Percentiles rank a stretch among this genome's conserved stretches.
Evolutionary conservation across 2,329 filamentous ascomycete species (phyloP).

Genomic region (Neospermospora avenae): DNA sequence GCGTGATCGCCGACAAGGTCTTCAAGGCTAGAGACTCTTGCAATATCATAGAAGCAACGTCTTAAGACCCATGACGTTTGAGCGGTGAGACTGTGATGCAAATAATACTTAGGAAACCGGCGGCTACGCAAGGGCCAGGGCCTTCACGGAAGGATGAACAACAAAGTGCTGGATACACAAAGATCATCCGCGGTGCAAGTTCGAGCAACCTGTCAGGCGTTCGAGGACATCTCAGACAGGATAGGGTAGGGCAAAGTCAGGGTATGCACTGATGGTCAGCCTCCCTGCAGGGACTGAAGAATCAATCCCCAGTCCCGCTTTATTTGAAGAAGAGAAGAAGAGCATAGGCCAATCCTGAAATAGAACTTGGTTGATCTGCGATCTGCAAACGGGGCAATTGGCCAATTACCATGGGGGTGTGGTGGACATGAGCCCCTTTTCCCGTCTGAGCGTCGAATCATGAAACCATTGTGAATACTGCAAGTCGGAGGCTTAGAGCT

Average conservation of each 20-base stretch:
- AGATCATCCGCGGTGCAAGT: neutral
- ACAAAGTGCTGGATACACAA: slow-evolving; percentile 1
- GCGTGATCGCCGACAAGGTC: slow-evolving; percentile 20
- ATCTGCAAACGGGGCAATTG: slow-evolving; percentile 32
- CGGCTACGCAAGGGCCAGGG: slow-evolving; percentile 11
- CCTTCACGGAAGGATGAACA: neutral
- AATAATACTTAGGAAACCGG: slow-evolving; percentile 1
- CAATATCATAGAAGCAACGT: slow-evolving; percentile 19
- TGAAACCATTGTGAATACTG: slow-evolving; percentile 12
- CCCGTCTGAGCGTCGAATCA: slow-evolving; percentile 16
- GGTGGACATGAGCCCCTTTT: neutral
- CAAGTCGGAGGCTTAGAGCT: neutral
- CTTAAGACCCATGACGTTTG: slow-evolving; percentile 31
- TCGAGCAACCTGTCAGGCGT: slow-evolving; percentile 20
- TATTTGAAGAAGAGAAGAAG: neutral
- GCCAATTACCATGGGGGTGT: slow-evolving; percentile 22
- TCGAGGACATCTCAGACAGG: slow-evolving; percentile 13
- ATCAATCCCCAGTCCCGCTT: slow-evolving; percentile 25
- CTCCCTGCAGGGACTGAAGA: slow-evolving; percentile 22
- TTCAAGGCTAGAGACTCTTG: slow-evolving; percentile 16
- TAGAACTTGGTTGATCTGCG: slow-evolving; percentile 23
- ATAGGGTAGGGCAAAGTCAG: neutral
- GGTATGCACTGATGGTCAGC: neutral
- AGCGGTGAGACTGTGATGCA: slow-evolving; percentile 31
- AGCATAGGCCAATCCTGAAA: slow-evolving; percentile 17